Percentiles rank a stretch among this genome's conserved stretches.
Evolutionary conservation across 23 red algal species (phyloP).

Genomic region (Gracilariopsis chorda): DNA sequence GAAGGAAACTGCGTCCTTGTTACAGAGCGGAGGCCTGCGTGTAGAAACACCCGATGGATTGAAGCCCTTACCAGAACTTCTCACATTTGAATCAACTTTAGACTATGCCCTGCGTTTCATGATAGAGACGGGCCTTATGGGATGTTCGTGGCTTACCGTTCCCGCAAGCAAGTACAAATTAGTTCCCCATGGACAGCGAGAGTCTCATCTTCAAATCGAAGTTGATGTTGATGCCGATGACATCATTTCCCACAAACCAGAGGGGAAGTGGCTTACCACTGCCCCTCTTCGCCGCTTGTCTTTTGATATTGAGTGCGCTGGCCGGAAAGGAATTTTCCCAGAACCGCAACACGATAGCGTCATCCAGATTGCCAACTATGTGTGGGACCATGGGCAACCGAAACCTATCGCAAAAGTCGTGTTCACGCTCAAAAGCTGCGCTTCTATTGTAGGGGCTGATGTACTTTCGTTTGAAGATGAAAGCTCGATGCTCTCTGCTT

Average conservation of each 20-base stretch:
- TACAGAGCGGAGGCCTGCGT: conserved; percentile 32
- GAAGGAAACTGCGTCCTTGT: conserved; percentile 36
- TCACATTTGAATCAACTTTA: conserved; percentile 85
- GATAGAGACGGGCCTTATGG: conserved; percentile 84
- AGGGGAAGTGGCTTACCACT: conserved; percentile 80
- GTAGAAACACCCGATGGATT: conserved; percentile 1
- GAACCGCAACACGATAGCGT: conserved; percentile 94
- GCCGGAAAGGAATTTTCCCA: conserved; percentile 90
- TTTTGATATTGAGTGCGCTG: conserved; percentile 97
- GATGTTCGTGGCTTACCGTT: conserved; percentile 94
- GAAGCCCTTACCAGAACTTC: neutral
- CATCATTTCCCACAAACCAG: conserved; percentile 83
- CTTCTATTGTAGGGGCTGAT: conserved; percentile 80
- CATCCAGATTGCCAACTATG: conserved; percentile 97
- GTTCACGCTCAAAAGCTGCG: conserved; percentile 93
- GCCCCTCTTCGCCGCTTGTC: conserved; percentile 90
- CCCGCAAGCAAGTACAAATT: conserved; percentile 66
- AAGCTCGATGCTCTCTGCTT: conserved; percentile 75
- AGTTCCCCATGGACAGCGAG: neutral
- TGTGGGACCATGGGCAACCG: conserved; percentile 66
- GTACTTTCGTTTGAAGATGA: conserved; percentile 75
- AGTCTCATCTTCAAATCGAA: conserved; percentile 75
- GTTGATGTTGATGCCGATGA: conserved; percentile 57
- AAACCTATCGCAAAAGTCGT: conserved; percentile 53
- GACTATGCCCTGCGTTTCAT: conserved; percentile 94